Evolutionary conservation across 805 yeast species (phyloP).

Genomic region (Schizosaccharomyces pombe): DNA sequence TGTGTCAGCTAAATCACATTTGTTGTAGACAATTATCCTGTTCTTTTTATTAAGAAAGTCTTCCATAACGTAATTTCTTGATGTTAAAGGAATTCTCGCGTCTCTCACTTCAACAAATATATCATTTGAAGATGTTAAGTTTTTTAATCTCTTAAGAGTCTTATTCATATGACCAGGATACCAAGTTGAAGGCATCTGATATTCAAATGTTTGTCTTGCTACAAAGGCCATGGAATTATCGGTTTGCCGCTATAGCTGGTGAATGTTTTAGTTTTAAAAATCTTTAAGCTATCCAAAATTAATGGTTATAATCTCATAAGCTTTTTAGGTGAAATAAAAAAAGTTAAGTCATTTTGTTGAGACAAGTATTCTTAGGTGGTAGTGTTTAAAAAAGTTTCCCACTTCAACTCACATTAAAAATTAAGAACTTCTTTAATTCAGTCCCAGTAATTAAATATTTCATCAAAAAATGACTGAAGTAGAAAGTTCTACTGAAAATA

Average conservation of each 20-base stretch:
- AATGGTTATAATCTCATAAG: too few species aligned
- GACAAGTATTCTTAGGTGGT: too few species aligned
- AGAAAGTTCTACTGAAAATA: background rate
- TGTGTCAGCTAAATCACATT: constrained; percentile 39
- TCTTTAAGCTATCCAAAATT: too few species aligned
- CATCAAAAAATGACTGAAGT: too few species aligned
- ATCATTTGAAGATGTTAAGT: constrained; percentile 57
- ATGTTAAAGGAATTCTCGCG: constrained; percentile 66
- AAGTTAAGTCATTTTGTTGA: too few species aligned
- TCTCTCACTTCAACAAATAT: constrained; percentile 69
- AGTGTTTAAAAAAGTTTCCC: too few species aligned
- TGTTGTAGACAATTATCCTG: constrained; percentile 51
- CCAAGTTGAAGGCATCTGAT: constrained; percentile 16
- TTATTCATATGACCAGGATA: constrained; percentile 80
- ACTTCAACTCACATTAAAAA: too few species aligned
- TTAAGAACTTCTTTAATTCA: too few species aligned
- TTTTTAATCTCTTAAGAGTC: constrained; percentile 44
- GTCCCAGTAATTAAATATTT: too few species aligned
- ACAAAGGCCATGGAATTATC: background rate
- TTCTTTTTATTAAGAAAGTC: constrained; percentile 30
- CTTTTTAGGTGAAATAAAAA: too few species aligned
- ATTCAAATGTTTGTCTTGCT: background rate
- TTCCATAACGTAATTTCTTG: constrained; percentile 61
- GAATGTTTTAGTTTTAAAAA: too few species aligned
- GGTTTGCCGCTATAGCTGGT: background rate